Conservation (phyloP, 352 stramenopile species). For the Globisporangium radiosum region DNA sequence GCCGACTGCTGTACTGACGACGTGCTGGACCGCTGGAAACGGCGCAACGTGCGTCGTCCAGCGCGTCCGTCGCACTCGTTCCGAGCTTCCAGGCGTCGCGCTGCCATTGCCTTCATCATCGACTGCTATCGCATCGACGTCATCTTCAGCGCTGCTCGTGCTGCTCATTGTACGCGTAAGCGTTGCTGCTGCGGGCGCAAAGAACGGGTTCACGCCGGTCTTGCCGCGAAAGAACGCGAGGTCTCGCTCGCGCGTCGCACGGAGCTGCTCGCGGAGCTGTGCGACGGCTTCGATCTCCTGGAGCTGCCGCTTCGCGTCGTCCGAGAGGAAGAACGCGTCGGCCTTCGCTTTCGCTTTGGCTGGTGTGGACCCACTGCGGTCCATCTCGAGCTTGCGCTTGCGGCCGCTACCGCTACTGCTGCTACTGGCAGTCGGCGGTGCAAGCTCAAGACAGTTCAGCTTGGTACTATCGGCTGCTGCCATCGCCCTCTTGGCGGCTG, state of each 20-base stretch:
- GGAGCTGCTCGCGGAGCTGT: slow-evolving; percentile 54
- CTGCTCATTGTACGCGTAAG: slow-evolving; percentile 10
- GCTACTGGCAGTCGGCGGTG: slow-evolving; percentile 8
- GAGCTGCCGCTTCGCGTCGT: slow-evolving; percentile 57
- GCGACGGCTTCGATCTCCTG: slow-evolving; percentile 66
- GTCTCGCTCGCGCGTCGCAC: slow-evolving; percentile 61
- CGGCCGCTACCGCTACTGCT: slow-evolving; percentile 10
- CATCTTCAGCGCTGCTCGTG: background rate
- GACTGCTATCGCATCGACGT: slow-evolving; percentile 2
- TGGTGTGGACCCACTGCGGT: slow-evolving; percentile 37
- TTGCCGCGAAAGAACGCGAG: slow-evolving; percentile 55
- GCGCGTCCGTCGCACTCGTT: slow-evolving; percentile 11
- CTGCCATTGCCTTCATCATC: slow-evolving; percentile 22
- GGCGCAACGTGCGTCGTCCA: slow-evolving; percentile 33
- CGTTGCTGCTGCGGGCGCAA: slow-evolving; percentile 19
- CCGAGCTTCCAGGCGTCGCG: slow-evolving; percentile 7
- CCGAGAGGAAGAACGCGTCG: slow-evolving; percentile 50
- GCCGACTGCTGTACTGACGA: slow-evolving; percentile 13
- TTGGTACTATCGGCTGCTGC: background rate
- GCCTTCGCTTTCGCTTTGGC: slow-evolving; percentile 11
- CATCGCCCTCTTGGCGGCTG: background rate
- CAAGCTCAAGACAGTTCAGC: slow-evolving; percentile 4
- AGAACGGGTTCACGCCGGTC: slow-evolving; percentile 59
- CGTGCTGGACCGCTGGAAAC: slow-evolving; percentile 48
- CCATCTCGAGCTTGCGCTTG: slow-evolving; percentile 65